These are phyloP conservation scores for Primulina huaijiensis DNA, from an alignment of 257 asterid genomes.

Conservation along the genomic window DNA sequence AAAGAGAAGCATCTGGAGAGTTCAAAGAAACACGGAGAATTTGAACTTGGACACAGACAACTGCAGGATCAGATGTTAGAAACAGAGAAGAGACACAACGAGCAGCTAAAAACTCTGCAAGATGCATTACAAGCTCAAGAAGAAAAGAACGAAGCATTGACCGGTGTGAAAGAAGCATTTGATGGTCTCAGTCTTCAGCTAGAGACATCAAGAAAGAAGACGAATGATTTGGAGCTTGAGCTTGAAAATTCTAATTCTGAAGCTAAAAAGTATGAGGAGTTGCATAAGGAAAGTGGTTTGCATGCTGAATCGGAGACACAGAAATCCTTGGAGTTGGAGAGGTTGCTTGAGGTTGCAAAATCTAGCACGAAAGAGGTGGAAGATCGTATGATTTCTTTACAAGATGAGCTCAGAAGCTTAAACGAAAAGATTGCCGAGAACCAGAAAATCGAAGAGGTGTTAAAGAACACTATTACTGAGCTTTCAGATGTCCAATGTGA, in stretches of 20 bases:
- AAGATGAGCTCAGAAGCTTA: conserved; percentile 53
- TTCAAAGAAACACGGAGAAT: conserved; percentile 41
- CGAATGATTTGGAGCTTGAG: conserved; percentile 56
- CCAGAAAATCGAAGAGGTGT: conserved; percentile 65
- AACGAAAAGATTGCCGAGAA: conserved; percentile 52
- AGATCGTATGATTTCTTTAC: conserved; percentile 54
- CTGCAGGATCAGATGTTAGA: conserved; percentile 53
- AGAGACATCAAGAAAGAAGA: conserved; percentile 61
- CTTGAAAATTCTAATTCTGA: conserved; percentile 49
- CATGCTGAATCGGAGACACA: conserved; percentile 68
- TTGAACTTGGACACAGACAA: conserved; percentile 52
- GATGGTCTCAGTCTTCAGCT: conserved; percentile 59
- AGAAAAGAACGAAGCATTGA: conserved; percentile 51
- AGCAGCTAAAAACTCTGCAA: conserved; percentile 56
- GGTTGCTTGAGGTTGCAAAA: conserved; percentile 62
- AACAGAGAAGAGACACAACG: conserved; percentile 47
- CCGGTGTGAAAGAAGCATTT: conserved; percentile 53
- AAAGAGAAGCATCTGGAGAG: conserved; percentile 49
- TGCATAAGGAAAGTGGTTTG: conserved; percentile 67
- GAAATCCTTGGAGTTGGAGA: conserved; percentile 64
- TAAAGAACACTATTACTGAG: conserved; percentile 43
- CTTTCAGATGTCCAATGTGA: conserved; percentile 61
- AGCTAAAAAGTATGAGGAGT: conserved; percentile 64
- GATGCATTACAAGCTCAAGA: conserved; percentile 61
- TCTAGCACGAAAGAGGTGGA: conserved; percentile 55